These are phyloP conservation scores for Ophiostoma himal-ulmi DNA, from an alignment of 2,329 filamentous ascomycete genomes.

Conservation along the genomic window DNA sequence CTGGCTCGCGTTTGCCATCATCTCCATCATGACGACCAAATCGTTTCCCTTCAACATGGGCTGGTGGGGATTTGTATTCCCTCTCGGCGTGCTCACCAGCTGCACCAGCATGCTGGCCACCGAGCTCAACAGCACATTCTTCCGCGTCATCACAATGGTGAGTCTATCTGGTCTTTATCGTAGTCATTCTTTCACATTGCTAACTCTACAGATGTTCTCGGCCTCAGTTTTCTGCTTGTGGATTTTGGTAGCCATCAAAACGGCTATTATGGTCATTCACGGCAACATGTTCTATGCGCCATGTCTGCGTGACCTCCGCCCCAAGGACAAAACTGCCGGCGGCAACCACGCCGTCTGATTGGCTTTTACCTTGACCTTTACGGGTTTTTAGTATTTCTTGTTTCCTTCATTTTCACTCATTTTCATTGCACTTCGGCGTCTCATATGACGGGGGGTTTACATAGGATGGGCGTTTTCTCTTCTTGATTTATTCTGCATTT, in stretches of 20 bases:
- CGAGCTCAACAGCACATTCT: constrained; percentile 41
- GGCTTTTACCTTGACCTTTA: not conserved
- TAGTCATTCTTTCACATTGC: not conserved
- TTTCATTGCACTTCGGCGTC: not conserved
- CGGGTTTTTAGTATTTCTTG: not conserved
- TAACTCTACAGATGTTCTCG: constrained; percentile 34
- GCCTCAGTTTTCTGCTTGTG: constrained; percentile 39
- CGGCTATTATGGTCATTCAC: constrained; percentile 35
- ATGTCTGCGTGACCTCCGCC: constrained; percentile 34
- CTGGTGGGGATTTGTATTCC: constrained; percentile 39
- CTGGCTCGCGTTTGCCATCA: constrained; percentile 34
- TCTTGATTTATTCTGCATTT: not conserved
- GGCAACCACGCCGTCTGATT: constrained; percentile 22
- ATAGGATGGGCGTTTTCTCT: not conserved
- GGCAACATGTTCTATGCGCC: constrained; percentile 44
- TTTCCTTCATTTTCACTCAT: not conserved
- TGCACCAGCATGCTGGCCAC: constrained; percentile 38
- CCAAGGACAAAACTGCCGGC: constrained; percentile 21
- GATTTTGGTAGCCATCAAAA: constrained; percentile 38
- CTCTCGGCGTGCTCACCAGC: constrained; percentile 37
- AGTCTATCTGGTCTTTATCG: constrained; percentile 11
- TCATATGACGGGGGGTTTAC: not conserved
- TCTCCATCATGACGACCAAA: constrained; percentile 32
- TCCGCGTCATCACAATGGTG: constrained; percentile 35
- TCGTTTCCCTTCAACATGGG: constrained; percentile 37